A percentile compares a stretch with the other conserved stretches of the same genome.
phyloP scores from a whole-genome alignment of 495 filamentous ascomycete species.

The Pyronema omphalodes region DNA sequence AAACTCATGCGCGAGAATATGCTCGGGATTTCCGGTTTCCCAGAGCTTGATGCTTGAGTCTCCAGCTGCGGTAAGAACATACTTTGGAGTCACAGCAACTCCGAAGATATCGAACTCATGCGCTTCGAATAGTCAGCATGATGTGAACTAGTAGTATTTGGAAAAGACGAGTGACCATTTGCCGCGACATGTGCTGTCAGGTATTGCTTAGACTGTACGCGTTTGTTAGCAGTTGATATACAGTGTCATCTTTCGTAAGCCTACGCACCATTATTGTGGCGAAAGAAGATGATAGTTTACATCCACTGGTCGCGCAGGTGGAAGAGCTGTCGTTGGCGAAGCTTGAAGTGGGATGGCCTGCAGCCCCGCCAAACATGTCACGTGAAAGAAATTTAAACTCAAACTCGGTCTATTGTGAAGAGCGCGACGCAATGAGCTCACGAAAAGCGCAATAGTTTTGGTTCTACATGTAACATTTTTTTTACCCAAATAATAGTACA shows the following conservation, averaged over 20 bases:
- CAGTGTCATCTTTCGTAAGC: not conserved
- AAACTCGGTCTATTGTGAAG: not conserved
- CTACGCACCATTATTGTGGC: not conserved
- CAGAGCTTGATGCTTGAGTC: constrained; percentile 62
- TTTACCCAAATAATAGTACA: not conserved
- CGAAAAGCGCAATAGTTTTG: not conserved
- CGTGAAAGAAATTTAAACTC: not conserved
- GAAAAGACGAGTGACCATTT: constrained; percentile 39
- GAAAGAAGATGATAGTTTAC: not conserved
- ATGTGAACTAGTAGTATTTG: not conserved
- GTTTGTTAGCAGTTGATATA: not conserved
- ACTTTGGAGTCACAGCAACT: constrained; percentile 58
- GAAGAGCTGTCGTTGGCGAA: not conserved
- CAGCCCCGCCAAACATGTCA: not conserved
- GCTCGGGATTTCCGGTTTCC: constrained; percentile 46
- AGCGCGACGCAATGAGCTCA: no score
- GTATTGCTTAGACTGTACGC: constrained; percentile 86
- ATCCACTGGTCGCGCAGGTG: not conserved
- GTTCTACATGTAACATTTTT: not conserved
- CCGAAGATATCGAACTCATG: constrained; percentile 81
- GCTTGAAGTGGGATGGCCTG: not conserved
- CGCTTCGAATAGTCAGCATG: constrained; percentile 30
- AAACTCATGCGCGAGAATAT: constrained; percentile 60
- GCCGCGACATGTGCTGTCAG: constrained; percentile 78
- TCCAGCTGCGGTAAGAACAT: constrained; percentile 67